These are phyloP conservation scores for Fusarium sp. DNA, from an alignment of 2,329 filamentous ascomycete species.

Conservation along the genomic window DNA sequence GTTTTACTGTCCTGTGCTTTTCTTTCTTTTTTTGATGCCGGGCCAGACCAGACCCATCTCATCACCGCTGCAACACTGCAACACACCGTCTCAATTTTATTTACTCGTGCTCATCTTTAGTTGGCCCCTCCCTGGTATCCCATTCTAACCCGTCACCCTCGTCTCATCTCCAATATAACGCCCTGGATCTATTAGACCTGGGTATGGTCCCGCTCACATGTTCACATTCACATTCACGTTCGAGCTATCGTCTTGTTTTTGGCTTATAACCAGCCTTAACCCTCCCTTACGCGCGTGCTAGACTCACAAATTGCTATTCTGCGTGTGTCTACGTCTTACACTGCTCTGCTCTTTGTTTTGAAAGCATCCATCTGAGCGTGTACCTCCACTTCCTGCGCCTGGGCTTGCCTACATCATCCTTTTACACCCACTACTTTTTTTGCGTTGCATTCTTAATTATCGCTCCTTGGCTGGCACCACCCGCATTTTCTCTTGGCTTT, in stretches of 20 bases:
- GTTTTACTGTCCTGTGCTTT: conserved; percentile 36
- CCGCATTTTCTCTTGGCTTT: conserved; percentile 28
- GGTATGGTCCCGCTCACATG: conserved; percentile 21
- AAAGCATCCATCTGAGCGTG: conserved; percentile 12
- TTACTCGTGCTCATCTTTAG: conserved; percentile 22
- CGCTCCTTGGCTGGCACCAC: conserved; percentile 36
- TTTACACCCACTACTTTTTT: conserved; percentile 13
- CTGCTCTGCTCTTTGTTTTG: conserved; percentile 24
- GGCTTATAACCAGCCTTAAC: conserved; percentile 27
- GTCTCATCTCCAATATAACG: conserved; percentile 22
- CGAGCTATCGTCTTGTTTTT: conserved; percentile 1
- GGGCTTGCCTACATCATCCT: background rate
- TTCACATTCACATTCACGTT: background rate
- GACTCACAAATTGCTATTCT: background rate
- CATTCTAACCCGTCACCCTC: conserved; percentile 1
- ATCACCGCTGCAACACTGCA: conserved; percentile 36
- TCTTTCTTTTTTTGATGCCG: conserved; percentile 1
- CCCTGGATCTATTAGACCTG: conserved; percentile 13
- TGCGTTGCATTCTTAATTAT: conserved; percentile 18
- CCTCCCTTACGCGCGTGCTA: conserved; percentile 14
- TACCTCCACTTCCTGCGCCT: background rate
- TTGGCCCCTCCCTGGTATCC: conserved; percentile 19
- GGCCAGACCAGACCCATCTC: conserved; percentile 9
- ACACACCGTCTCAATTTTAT: conserved; percentile 37
- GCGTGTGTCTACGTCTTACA: background rate